Evolutionary conservation across 768 basidiomycete species (phyloP).

Genomic region (Agrocybe pediades): DNA sequence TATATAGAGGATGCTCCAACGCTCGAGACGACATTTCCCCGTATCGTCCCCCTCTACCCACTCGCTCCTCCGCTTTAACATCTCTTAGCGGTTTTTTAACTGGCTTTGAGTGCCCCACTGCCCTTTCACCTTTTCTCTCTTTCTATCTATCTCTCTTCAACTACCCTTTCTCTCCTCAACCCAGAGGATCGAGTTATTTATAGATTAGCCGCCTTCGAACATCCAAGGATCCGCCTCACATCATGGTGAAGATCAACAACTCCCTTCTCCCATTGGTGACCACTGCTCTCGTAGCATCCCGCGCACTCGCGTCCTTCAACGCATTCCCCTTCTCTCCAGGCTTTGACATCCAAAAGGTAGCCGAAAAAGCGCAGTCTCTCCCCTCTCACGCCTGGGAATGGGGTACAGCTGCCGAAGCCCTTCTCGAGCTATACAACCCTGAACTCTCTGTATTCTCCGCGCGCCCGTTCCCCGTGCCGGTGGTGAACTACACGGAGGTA

Average conservation of each 20-base stretch:
- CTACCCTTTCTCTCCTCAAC: too few relatives aligned
- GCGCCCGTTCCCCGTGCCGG: slow-evolving; percentile 35
- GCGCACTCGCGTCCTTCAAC: slow-evolving; percentile 18
- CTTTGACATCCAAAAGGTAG: slow-evolving; percentile 38
- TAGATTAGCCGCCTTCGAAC: too few relatives aligned
- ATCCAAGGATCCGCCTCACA: neutral
- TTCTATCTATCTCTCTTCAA: too few relatives aligned
- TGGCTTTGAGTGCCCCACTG: too few relatives aligned
- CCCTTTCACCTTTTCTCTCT: too few relatives aligned
- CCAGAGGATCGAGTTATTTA: too few relatives aligned
- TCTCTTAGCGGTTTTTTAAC: too few relatives aligned
- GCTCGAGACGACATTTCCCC: too few relatives aligned
- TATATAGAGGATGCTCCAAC: too few relatives aligned
- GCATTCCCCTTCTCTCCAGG: slow-evolving; percentile 37
- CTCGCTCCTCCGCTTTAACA: too few relatives aligned
- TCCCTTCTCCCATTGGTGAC: slow-evolving; percentile 15
- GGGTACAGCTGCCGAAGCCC: slow-evolving; percentile 41
- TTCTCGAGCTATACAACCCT: slow-evolving; percentile 46
- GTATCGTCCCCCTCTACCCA: too few relatives aligned
- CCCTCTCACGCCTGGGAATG: slow-evolving; percentile 51
- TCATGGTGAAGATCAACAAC: slow-evolving; percentile 19
- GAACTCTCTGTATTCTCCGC: slow-evolving; percentile 42
- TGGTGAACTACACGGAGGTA: slow-evolving; percentile 19
- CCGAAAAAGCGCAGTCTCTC: slow-evolving; percentile 31
- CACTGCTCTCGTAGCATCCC: slow-evolving; percentile 16